Conservation (phyloP, 768 basidiomycete genomes). For the Lactarius deliciosus region DNA sequence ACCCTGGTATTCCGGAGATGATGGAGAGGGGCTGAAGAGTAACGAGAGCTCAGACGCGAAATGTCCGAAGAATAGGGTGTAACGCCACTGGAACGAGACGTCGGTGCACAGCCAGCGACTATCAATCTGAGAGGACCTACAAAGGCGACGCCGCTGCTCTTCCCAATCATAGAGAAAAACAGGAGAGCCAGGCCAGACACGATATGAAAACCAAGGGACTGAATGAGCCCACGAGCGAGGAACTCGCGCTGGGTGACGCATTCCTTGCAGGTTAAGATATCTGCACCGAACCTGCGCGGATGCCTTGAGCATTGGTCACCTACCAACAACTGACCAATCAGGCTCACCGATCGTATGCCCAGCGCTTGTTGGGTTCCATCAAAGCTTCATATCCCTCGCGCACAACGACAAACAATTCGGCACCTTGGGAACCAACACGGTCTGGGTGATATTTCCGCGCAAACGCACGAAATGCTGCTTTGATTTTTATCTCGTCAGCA, state of each 20-base stretch:
- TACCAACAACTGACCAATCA: not conserved
- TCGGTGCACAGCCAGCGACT: conserved; percentile 7
- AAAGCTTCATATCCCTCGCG: conserved; percentile 76
- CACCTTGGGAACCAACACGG: conserved; percentile 58
- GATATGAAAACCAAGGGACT: conserved; percentile 65
- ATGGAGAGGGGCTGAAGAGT: conserved; percentile 57
- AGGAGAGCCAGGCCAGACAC: conserved; percentile 56
- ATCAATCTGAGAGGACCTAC: conserved; percentile 43
- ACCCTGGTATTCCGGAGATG: conserved; percentile 33
- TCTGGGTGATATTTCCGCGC: conserved; percentile 79
- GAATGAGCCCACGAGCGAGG: conserved; percentile 61
- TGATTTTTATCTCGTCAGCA: conserved; percentile 68
- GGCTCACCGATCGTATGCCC: conserved; percentile 81
- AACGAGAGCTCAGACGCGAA: conserved; percentile 64
- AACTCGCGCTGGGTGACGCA: conserved; percentile 72
- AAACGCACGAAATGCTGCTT: conserved; percentile 71
- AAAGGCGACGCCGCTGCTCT: conserved; percentile 58
- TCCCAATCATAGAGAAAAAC: conserved; percentile 62
- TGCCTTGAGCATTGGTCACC: conserved; percentile 7
- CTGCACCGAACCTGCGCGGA: conserved; percentile 67
- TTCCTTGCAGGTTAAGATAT: conserved; percentile 63
- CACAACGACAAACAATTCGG: conserved; percentile 65
- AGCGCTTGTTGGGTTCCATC: conserved; percentile 72
- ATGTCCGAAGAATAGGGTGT: conserved; percentile 62
- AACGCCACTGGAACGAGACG: conserved; percentile 65